These are phyloP conservation scores for Apiosordaria backusii DNA, from an alignment of 495 filamentous ascomycete species.

Conservation along the genomic window DNA sequence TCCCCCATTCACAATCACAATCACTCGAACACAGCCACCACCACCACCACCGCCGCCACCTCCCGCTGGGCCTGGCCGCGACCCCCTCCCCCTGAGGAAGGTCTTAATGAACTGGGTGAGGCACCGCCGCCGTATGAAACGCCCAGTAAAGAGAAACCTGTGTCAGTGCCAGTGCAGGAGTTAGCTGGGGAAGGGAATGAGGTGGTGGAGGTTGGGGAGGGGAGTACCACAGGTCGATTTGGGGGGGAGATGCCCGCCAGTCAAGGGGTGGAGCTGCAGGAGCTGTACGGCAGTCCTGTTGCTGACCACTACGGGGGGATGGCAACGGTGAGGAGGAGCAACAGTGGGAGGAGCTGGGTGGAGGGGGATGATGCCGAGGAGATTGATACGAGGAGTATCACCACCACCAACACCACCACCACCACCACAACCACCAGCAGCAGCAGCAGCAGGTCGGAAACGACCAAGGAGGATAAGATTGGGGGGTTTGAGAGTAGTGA, in stretches of 20 bases:
- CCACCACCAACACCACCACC: too few species aligned
- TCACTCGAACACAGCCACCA: too few species aligned
- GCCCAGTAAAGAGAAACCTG: not conserved
- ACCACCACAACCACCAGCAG: too few species aligned
- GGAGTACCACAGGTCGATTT: not conserved
- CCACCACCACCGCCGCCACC: too few species aligned
- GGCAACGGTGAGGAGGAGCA: not conserved
- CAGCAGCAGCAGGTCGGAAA: too few species aligned
- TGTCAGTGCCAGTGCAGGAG: not conserved
- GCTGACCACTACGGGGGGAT: too few species aligned
- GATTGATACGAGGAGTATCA: not conserved
- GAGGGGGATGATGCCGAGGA: not conserved
- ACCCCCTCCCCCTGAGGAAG: conserved; percentile 36
- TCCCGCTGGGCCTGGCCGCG: not conserved
- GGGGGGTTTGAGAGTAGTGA: not conserved
- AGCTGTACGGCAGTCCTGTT: not conserved
- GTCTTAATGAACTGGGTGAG: conserved; percentile 56
- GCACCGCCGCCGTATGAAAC: conserved; percentile 53
- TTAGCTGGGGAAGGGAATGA: not conserved
- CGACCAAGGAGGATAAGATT: not conserved
- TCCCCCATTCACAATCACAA: too few species aligned
- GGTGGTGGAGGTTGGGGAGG: not conserved
- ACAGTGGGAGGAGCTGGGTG: not conserved
- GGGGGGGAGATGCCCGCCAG: too few species aligned
- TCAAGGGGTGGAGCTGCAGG: not conserved